These are phyloP conservation scores for Gnaphalium uliginosum DNA, from an alignment of 129 eudicot genomes.

Conservation along the genomic window DNA sequence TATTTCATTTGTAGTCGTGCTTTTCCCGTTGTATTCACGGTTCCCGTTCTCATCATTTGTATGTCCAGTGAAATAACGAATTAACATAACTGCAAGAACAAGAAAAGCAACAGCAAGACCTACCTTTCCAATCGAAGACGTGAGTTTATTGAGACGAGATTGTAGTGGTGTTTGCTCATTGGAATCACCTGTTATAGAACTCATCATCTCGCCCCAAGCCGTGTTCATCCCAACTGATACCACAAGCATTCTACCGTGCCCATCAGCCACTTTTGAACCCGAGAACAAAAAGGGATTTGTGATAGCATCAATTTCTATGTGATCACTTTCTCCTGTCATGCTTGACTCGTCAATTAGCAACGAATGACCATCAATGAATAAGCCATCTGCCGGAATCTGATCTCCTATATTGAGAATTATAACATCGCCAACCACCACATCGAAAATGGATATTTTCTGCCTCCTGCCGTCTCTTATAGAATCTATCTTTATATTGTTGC, in stretches of 20 bases:
- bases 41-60: constrained; percentile 7
- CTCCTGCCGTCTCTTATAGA: constrained; percentile 50
- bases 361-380: constrained; percentile 60
- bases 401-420: constrained; percentile 50
- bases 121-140: constrained; percentile 57
- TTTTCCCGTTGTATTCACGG: constrained; percentile 19
- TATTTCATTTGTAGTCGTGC: constrained; percentile 30
- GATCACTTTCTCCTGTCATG: constrained; percentile 65
- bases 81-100: constrained; percentile 15
- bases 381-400: constrained; percentile 68
- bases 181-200: constrained; percentile 28
- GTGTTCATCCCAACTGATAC: constrained; percentile 18
- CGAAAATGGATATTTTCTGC: constrained; percentile 41
- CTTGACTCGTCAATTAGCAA: constrained; percentile 60
- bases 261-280: constrained; percentile 18
- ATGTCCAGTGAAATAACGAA: constrained; percentile 13
- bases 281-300: constrained; percentile 31
- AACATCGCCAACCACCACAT: constrained; percentile 55
- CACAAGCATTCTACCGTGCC: constrained; percentile 8
- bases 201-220: constrained; percentile 19
- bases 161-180: constrained; percentile 29
- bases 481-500: constrained; percentile 47
- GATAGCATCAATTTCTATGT: constrained; percentile 37
- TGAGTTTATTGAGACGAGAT: constrained; percentile 45
- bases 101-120: constrained; percentile 50